Base-by-base conservation (phyloP, 352 stramenopile species). In the Pythium aphanidermatum region DNA sequence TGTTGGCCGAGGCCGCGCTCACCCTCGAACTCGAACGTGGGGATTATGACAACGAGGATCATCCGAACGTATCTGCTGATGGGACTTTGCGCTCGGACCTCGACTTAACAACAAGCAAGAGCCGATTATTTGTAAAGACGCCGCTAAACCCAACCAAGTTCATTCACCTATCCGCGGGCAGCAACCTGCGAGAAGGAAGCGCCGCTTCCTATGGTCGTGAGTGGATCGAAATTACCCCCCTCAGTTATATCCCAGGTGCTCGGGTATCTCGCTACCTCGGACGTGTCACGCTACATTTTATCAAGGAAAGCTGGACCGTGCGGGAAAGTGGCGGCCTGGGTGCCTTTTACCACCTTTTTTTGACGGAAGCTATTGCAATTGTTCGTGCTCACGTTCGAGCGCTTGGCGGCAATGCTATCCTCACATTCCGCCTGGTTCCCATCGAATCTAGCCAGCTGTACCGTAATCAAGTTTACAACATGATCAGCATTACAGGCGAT, bases 391-490 rank as follows among this genome's bases (percentile, higher is more conserved):
- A 95, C 43, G 84, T 94, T 24, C 74, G 74, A 5, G 83, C 84
- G 0, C 55, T 94, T 6, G 79, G 81, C 21, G 82, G 82, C 13
- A 95, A 95, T 42, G 84, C 78, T 12, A 88, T 95, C 63, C 70
- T 95, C 30, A 86, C 78, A 17, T 95, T 92, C 48, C 81, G 80
- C 6, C 65, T 95, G 14, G 75, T 90, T 26, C 84, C 84, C 4
- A 92, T 92, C 42, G 83, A 95, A 56, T 93, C 82, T 8, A 92
- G 80, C 32, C 80, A 91, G 34, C 55, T 93, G 24, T 89, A 92
- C 38, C 82, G 83, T 33, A 95, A 95, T 55, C 83, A 92, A 55
- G 81, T 93, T 44, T 95, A 95, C 79, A 94, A 94, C 62, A 93
- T 95, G 80, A 92, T 95, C 39, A 92, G 78, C 46, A 87, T 95